A percentile compares a stretch with the other conserved stretches of the same genome.
These are phyloP conservation scores for Geotrichum histeridarum DNA, from an alignment of 1,139 yeast genomes.

Conservation along the genomic window DNA sequence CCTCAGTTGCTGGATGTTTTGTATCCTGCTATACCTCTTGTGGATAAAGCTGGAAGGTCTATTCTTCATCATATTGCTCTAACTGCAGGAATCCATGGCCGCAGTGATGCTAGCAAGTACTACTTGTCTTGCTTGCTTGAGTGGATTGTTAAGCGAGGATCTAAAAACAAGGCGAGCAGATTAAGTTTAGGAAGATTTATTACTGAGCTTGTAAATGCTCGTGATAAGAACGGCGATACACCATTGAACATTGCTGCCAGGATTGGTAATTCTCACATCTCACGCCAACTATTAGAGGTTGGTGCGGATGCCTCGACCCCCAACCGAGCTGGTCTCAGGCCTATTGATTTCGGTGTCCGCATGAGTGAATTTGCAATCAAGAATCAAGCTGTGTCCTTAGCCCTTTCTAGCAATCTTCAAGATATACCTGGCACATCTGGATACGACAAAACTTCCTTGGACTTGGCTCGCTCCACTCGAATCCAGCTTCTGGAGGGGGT, in stretches of 20 bases:
- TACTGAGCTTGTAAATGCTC: constrained; percentile 62
- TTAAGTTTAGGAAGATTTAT: constrained; percentile 56
- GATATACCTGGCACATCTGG: constrained; percentile 1
- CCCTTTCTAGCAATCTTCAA: constrained; percentile 2
- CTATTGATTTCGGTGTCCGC: constrained; percentile 72
- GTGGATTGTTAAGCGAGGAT: constrained; percentile 63
- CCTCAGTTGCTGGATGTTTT: constrained; percentile 65
- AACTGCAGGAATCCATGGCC: constrained; percentile 66
- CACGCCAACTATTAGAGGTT: constrained; percentile 72
- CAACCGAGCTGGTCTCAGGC: constrained; percentile 80
- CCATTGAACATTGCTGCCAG: constrained; percentile 83
- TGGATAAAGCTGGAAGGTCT: constrained; percentile 75
- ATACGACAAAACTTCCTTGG: too few relatives aligned
- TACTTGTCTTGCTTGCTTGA: constrained; percentile 73
- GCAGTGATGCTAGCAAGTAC: constrained; percentile 66
- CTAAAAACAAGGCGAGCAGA: constrained; percentile 38
- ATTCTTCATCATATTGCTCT: constrained; percentile 86
- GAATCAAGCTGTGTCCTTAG: background rate
- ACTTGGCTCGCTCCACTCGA: constrained; percentile 30
- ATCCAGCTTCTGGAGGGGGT: constrained; percentile 44
- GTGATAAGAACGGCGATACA: constrained; percentile 82
- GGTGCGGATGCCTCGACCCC: constrained; percentile 78
- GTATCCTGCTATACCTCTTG: constrained; percentile 67
- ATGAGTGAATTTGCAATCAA: constrained; percentile 3
- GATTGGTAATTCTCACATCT: constrained; percentile 74